Evolutionary conservation across 306 rosid genomes (phyloP).

Genomic region (Ochetophila trinervis): DNA sequence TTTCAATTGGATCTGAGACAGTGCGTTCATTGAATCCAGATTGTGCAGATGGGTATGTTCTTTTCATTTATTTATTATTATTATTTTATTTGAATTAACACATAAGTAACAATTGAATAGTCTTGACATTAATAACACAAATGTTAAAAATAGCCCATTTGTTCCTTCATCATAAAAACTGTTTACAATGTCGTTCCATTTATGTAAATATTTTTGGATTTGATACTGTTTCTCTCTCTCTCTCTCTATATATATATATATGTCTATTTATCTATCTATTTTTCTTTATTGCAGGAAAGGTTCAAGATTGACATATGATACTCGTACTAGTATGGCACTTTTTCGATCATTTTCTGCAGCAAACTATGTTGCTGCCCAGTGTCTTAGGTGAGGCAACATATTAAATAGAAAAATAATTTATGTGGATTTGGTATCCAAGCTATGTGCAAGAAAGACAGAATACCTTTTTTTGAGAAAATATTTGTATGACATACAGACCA

Average conservation of each 20-base stretch:
- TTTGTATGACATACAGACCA: background rate
- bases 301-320: slow-evolving; percentile 56
- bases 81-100: background rate
- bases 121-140: background rate
- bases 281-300: slow-evolving; percentile 44
- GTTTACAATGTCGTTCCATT: background rate
- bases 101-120: background rate
- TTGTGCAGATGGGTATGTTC: slow-evolving; percentile 73
- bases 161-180: background rate
- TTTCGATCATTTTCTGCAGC: slow-evolving; percentile 78
- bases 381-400: slow-evolving; percentile 60
- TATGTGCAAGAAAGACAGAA: slow-evolving; percentile 9
- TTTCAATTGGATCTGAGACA: slow-evolving; percentile 85
- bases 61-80: background rate
- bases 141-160: background rate
- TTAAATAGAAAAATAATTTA: slow-evolving; percentile 3
- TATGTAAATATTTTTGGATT: background rate
- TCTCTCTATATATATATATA: background rate
- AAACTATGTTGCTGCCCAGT: slow-evolving; percentile 81
- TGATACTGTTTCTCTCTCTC: background rate
- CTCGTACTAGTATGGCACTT: slow-evolving; percentile 76
- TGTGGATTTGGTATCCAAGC: background rate
- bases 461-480: background rate
- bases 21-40: slow-evolving; percentile 53
- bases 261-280: too few relatives aligned